Percentiles rank a stretch among this genome's conserved stretches.
These are phyloP conservation scores for Fonsecaea pedrosoi DNA, from an alignment of 2,329 filamentous ascomycete genomes.

Conservation along the genomic window DNA sequence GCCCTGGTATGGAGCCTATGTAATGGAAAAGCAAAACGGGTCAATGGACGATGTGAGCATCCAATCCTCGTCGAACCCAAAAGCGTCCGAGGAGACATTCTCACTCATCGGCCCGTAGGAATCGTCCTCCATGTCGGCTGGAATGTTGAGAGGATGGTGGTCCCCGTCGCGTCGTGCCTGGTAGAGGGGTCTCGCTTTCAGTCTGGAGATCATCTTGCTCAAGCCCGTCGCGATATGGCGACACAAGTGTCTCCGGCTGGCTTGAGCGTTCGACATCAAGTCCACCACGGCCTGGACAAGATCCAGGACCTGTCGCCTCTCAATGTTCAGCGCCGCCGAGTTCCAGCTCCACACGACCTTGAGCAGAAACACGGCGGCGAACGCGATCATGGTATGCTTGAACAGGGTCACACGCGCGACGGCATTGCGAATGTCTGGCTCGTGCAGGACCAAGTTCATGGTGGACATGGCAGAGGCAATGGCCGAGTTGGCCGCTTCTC, in stretches of 20 bases:
- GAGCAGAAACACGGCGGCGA: conserved; percentile 52
- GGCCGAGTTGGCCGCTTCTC: conserved; percentile 54
- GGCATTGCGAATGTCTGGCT: conserved; percentile 55
- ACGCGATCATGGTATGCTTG: conserved; percentile 54
- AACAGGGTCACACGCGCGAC: conserved; percentile 51
- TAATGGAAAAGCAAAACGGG: conserved; percentile 4
- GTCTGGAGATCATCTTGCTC: conserved; percentile 3
- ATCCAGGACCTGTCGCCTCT: not conserved
- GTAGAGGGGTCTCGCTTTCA: not conserved
- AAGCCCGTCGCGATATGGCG: not conserved
- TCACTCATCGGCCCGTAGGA: not conserved
- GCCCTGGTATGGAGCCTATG: not conserved
- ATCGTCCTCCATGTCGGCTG: not conserved
- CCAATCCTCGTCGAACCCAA: not conserved
- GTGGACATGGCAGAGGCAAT: conserved; percentile 56
- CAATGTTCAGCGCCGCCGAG: conserved; percentile 1
- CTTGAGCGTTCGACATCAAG: not conserved
- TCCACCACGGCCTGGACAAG: not conserved
- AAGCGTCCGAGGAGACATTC: not conserved
- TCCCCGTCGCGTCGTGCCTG: not conserved
- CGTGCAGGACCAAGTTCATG: conserved; percentile 55
- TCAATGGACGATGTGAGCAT: conserved; percentile 1
- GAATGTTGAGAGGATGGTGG: not conserved
- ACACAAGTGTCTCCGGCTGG: not conserved
- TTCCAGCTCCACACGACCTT: conserved; percentile 54